Conservation (phyloP, 257 asterid genomes). For the Vinca minor region DNA sequence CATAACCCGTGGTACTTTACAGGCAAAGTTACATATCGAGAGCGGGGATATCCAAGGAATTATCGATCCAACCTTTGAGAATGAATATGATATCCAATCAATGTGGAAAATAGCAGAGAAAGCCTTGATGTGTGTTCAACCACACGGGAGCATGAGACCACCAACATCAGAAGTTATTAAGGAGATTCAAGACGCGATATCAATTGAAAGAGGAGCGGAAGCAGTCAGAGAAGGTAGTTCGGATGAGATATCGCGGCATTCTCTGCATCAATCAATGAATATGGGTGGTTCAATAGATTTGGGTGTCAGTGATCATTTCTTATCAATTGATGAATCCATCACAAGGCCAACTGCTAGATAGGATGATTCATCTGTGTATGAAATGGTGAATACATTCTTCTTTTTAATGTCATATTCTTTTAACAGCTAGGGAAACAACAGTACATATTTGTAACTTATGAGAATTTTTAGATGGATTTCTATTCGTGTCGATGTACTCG, state of each 20-base stretch:
- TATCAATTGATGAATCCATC: conserved; percentile 74
- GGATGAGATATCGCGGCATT: conserved; percentile 67
- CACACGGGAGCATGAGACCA: conserved; percentile 97
- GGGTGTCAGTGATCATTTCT: conserved; percentile 53
- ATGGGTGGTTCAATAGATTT: conserved; percentile 58
- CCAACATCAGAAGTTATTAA: conserved; percentile 83
- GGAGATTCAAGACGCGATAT: conserved; percentile 85
- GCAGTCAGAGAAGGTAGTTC: conserved; percentile 69
- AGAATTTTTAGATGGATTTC: not conserved
- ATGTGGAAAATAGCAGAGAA: conserved; percentile 99
- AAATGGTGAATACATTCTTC: conserved; percentile 7
- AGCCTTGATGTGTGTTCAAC: conserved; percentile 86
- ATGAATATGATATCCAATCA: conserved; percentile 76
- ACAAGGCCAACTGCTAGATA: conserved; percentile 77
- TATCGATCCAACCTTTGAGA: conserved; percentile 61
- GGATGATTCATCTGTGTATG: conserved; percentile 18
- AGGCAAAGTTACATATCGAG: conserved; percentile 92
- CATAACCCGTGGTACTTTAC: not conserved
- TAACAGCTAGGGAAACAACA: not conserved
- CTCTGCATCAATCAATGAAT: conserved; percentile 65
- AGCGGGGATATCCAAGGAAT: conserved; percentile 95
- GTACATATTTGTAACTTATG: not conserved
- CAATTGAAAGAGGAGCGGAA: conserved; percentile 65
- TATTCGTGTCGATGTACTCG: not conserved
- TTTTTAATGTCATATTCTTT: not conserved